Evolutionary conservation across 768 basidiomycete genomes (phyloP), one percentile per base, ranked within the genome.

Genomic region (Gautieria morchelliformis): DNA sequence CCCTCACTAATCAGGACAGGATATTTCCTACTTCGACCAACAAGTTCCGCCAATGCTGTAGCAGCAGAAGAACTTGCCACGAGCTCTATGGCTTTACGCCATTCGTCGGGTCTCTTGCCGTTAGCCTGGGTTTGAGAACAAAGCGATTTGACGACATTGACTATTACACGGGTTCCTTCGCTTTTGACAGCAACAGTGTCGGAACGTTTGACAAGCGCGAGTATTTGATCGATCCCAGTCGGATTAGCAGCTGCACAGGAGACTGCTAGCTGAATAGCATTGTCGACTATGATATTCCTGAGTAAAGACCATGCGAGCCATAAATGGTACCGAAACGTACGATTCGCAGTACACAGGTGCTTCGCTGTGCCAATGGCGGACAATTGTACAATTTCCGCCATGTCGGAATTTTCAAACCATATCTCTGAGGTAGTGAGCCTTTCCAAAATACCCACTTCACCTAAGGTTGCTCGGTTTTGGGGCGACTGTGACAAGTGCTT

Each of bases 1-100:
- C 86, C 89, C 68, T 98, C 95, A 63, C 93, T 95, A 54, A 96
- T 79, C 33, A 98, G 75, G 41, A 92, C 75, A 1, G 89, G 86
- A 66, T 91, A 92, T 66, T 84, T 86, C 60, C 77, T 81, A 65
- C 89, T 90, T 60, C 85, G 78, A 24, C 81, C 80, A 17, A 94
- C 75, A 57, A 96, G 80, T 56, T 78, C 81, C 1, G 83, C 79
- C 33, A 98, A 75, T 27, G 82, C 78, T 4, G 75, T 75, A 0
- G 81, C 79, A 58, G 79, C 81, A 17, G 81, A 75, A n/a, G 71
- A 66, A 14, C 74, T 81, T 33, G 78, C 70, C 19, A 89, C 67
- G 2, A 70, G 66, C 52, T 74, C 70, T 56, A 85, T 78, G 20
- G 84, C 82, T 32, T 71, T 72, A 54, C 79, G 74, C 62, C 77